A percentile compares a stretch with the other conserved stretches of the same genome.
Conservation (phyloP, 2,329 filamentous ascomycete species). For the Fusarium paranaense region DNA sequence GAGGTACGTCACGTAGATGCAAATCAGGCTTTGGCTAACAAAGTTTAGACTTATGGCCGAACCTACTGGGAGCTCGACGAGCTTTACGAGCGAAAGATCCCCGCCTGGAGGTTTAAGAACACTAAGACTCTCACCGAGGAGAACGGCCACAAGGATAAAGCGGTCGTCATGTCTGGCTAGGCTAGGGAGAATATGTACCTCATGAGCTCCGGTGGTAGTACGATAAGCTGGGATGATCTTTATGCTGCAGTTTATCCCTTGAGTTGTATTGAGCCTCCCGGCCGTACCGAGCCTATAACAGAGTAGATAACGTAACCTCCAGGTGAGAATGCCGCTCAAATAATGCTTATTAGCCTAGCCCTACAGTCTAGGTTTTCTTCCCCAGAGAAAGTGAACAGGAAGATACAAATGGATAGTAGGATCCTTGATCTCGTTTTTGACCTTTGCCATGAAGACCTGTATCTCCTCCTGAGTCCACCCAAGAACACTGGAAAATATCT, state of each 20-base stretch:
- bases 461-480: not conserved
- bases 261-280: too few species aligned
- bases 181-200: not conserved
- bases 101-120: constrained; percentile 19
- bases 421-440: not conserved
- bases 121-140: constrained; percentile 1
- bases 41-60: constrained; percentile 14
- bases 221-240: not conserved
- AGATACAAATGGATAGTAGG: not conserved
- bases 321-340: not conserved
- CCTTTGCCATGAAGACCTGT: not conserved
- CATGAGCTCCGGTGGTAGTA: not conserved
- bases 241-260: not conserved
- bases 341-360: not conserved
- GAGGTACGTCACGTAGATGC: not conserved
- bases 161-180: not conserved
- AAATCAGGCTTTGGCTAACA: not conserved
- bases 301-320: too few species aligned
- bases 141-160: not conserved
- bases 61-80: constrained; percentile 23
- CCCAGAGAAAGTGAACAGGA: not conserved
- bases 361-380: not conserved
- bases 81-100: constrained; percentile 19
- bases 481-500: not conserved
- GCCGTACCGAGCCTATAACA: too few species aligned